Percentiles rank a stretch among this genome's conserved stretches.
Evolutionary conservation across 768 basidiomycete species (phyloP).

Genomic region (Termitomyces sp.): DNA sequence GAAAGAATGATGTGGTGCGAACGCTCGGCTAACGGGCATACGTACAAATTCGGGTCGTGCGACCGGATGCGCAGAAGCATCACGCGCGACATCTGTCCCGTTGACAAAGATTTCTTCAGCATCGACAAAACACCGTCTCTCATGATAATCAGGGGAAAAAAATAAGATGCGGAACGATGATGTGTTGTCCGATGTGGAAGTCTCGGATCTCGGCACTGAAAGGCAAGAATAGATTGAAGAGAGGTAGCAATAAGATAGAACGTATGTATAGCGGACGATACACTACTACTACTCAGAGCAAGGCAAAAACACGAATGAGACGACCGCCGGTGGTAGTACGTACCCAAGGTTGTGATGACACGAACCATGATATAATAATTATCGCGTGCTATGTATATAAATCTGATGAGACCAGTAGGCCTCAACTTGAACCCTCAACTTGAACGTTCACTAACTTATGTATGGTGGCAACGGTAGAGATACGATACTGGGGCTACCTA

Average conservation of each 20-base stretch:
- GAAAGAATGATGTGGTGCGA: slow-evolving; percentile 3
- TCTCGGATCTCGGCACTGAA: not conserved
- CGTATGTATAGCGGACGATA: not conserved
- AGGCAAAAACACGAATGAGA: not conserved
- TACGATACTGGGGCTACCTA: too few species aligned
- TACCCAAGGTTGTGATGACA: not conserved
- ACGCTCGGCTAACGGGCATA: slow-evolving; percentile 13
- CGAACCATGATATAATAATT: not conserved
- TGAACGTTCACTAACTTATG: not conserved
- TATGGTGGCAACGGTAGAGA: not conserved
- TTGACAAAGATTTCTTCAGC: slow-evolving; percentile 7
- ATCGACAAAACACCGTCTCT: not conserved
- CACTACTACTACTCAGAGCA: too few species aligned
- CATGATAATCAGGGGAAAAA: not conserved
- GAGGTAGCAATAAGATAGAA: too few species aligned
- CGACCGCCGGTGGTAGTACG: not conserved
- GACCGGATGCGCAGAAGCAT: slow-evolving; percentile 10
- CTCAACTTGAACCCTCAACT: not conserved
- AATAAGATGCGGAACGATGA: not conserved
- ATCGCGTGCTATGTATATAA: not conserved
- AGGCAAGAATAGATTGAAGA: not conserved
- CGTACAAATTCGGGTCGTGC: slow-evolving; percentile 18
- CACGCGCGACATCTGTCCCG: slow-evolving; percentile 5
- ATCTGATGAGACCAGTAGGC: too few species aligned
- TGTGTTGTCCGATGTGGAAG: not conserved